Conservation (phyloP, 2,329 filamentous ascomycete species). For the Trichophyton equinum region DNA sequence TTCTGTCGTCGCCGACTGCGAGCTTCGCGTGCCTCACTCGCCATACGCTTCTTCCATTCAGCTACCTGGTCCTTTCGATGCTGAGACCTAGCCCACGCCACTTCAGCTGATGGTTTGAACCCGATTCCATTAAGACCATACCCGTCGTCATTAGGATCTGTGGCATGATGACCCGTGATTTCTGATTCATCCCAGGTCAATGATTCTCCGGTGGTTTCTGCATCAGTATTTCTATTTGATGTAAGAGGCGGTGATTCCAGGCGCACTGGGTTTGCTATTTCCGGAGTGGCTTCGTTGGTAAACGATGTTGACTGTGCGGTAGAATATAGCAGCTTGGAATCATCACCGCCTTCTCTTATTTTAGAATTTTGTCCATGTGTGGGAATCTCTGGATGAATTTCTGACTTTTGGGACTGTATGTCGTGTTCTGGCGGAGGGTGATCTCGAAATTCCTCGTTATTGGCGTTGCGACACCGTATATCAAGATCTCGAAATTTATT, state of each 20-base stretch:
- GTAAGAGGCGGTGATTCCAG: neutral
- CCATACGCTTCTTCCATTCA: slow-evolving; percentile 48
- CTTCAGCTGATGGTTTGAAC: slow-evolving; percentile 48
- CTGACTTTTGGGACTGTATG: neutral
- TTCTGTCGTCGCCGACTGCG: slow-evolving; percentile 38
- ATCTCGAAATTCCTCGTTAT: no score
- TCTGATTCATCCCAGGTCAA: slow-evolving; percentile 47
- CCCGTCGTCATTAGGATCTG: slow-evolving; percentile 48
- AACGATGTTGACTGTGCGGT: neutral
- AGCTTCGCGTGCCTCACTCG: slow-evolving; percentile 43
- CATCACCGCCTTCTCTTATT: neutral
- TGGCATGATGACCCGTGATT: slow-evolving; percentile 48
- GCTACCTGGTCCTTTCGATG: slow-evolving; percentile 46
- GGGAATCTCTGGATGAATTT: neutral
- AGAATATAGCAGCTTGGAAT: neutral
- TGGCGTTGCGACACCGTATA: slow-evolving; percentile 16
- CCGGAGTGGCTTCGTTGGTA: neutral
- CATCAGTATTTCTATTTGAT: neutral
- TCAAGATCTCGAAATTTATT: slow-evolving; percentile 30
- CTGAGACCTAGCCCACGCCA: slow-evolving; percentile 44
- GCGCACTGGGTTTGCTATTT: neutral
- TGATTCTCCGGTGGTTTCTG: slow-evolving; percentile 20
- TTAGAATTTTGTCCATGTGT: neutral
- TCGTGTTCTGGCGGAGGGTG: neutral
- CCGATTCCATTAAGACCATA: slow-evolving; percentile 53